Evolutionary conservation across 495 filamentous ascomycete species (phyloP).

Genomic region (Hypoxylon rickii): DNA sequence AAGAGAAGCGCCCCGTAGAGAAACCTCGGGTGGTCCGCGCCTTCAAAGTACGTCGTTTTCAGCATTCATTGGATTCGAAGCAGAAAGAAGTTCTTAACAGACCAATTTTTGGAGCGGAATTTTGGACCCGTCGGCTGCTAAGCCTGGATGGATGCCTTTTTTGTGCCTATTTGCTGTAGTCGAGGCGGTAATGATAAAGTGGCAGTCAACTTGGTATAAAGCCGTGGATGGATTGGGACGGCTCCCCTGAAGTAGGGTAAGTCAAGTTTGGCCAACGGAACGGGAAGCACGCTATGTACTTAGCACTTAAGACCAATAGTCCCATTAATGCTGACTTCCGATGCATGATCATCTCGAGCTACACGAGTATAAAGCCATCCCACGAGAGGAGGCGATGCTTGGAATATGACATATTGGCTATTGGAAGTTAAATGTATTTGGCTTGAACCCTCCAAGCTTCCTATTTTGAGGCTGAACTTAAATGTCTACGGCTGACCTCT

Average conservation of each 20-base stretch:
- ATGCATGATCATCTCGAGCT: slow-evolving; percentile 22
- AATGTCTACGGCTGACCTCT: no score
- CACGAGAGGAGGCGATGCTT: no score
- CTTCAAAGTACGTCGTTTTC: slow-evolving; percentile 14
- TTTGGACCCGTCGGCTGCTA: slow-evolving; percentile 31
- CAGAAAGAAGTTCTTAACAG: slow-evolving; percentile 18
- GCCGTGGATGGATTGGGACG: slow-evolving; percentile 23
- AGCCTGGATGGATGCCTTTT: slow-evolving; percentile 26
- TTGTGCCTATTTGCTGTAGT: slow-evolving; percentile 30
- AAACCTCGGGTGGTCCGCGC: background rate
- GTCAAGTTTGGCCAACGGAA: slow-evolving; percentile 32
- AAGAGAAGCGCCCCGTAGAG: background rate
- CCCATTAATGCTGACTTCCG: background rate
- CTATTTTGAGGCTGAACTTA: slow-evolving; percentile 16
- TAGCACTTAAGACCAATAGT: slow-evolving; percentile 9
- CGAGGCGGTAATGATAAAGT: slow-evolving; percentile 33
- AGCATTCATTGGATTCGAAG: slow-evolving; percentile 37
- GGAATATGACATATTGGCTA: background rate
- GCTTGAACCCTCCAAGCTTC: background rate
- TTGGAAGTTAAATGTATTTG: background rate
- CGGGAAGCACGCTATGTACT: slow-evolving; percentile 19
- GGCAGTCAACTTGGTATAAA: slow-evolving; percentile 40
- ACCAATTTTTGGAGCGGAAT: slow-evolving; percentile 35
- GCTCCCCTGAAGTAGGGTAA: slow-evolving; percentile 36
- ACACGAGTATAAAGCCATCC: background rate